Evolutionary conservation across 768 basidiomycete genomes (phyloP).

Genomic region (Tricholoma hemisulphureum): DNA sequence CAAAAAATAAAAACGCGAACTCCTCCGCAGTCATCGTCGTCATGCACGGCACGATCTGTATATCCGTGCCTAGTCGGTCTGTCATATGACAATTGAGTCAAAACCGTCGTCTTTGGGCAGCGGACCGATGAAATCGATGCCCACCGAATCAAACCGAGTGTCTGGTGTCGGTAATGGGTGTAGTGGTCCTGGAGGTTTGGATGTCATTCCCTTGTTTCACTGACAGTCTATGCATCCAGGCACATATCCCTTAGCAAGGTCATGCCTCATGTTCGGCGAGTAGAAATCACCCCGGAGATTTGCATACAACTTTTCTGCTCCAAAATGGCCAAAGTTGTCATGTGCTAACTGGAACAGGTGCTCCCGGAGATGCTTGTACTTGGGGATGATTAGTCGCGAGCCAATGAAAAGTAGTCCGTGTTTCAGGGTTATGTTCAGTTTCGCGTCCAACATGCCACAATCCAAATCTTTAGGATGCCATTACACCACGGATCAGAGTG

Average conservation of each 20-base stretch:
- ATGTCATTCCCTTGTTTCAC: background rate
- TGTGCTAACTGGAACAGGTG: too few species aligned
- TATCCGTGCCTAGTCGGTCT: constrained; percentile 12
- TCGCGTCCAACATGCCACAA: too few species aligned
- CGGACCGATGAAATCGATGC: background rate
- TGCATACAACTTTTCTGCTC: too few species aligned
- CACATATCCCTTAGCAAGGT: background rate
- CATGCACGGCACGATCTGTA: constrained; percentile 1
- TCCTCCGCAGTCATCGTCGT: constrained; percentile 19
- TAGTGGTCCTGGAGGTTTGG: background rate
- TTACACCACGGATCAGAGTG: background rate
- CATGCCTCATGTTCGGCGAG: background rate
- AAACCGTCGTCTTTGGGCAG: constrained; percentile 27
- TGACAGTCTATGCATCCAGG: constrained; percentile 25
- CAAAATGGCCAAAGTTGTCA: too few species aligned
- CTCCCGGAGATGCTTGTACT: too few species aligned
- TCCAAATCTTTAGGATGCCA: too few species aligned
- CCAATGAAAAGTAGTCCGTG: too few species aligned
- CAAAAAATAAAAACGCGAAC: constrained; percentile 24
- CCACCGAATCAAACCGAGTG: background rate
- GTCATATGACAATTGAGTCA: constrained; percentile 21
- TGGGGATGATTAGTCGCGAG: too few species aligned
- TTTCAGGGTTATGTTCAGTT: too few species aligned
- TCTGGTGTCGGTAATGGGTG: background rate
- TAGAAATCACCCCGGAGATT: too few species aligned